Evolutionary conservation across 2,329 filamentous ascomycete species (phyloP), one percentile per base, ranked within the genome.

Genomic region (Chaetomium sp.): DNA sequence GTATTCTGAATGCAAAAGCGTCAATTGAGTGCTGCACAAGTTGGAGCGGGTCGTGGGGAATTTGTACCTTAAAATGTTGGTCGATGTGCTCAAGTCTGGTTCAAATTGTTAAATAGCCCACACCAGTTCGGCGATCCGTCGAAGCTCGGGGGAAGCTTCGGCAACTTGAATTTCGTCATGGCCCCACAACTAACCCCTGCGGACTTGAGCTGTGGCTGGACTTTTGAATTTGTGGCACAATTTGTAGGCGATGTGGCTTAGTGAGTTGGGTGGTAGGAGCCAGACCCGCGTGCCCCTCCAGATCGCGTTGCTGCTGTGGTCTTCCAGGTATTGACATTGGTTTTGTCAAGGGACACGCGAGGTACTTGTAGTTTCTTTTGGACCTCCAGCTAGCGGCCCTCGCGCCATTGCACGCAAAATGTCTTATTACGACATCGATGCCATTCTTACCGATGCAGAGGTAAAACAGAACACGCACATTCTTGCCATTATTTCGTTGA

Each of bases 391-490:
- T 16, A 13, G 16, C 12, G 12, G 27, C 8, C 19, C 16, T 1
- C 5, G 21, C 12, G 12, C 1, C 19, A 12, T 35, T 42, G 9
- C 12, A 16, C 21, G 23, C 62, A 66, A 12, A 42, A 85, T 89
- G 86, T 91, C 90, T 45, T 96, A 96, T 81, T 96, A 95, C 81
- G 89, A 93, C 75, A 86, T 94, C 64, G 89, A 93, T 72, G 85
- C 90, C 67, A 95, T 96, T 79, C 84, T 95, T 53, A 95, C 92
- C 10, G 91, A 95, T 76, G 88, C 91, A 57, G 92, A 93, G 80
- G 89, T 90, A 81, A 38, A 45, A 10, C n/a, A 12, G 7, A 27
- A n/a, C 7, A 35, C 16, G 19, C n/a, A 27, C 38, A 42, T 13
- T n/a, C 57, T 23, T 5, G 23, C 16, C n/a, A 10, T 25, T 12